Evolutionary conservation across 495 filamentous ascomycete genomes (phyloP).

Genomic region (Neurospora sublineolata): DNA sequence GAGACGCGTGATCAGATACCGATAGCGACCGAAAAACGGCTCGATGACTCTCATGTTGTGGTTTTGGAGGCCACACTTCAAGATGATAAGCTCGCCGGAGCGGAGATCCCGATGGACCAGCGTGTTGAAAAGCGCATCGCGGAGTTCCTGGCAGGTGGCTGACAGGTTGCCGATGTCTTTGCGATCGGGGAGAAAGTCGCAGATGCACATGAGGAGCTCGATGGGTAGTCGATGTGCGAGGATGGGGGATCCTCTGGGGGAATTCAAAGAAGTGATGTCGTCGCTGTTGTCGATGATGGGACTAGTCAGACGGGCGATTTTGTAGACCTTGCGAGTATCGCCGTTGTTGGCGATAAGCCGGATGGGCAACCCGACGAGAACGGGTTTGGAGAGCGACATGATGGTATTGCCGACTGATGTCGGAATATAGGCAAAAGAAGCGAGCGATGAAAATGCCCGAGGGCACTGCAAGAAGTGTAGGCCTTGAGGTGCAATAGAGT

Average conservation of each 20-base stretch:
- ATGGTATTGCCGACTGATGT: background rate
- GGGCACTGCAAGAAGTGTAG: background rate
- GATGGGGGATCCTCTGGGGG: background rate
- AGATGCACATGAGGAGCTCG: background rate
- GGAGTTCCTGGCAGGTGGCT: background rate
- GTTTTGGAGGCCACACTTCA: background rate
- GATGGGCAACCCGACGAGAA: background rate
- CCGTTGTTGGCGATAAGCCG: background rate
- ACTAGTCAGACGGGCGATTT: too few species aligned
- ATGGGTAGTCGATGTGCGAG: background rate
- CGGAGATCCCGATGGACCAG: background rate
- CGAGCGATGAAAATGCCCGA: background rate
- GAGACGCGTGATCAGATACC: background rate
- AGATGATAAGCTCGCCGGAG: background rate
- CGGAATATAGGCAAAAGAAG: background rate
- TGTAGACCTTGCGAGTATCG: too few species aligned
- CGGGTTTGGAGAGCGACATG: background rate
- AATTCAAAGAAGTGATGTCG: background rate
- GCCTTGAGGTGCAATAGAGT: background rate
- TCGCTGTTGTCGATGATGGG: background rate
- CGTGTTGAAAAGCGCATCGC: background rate
- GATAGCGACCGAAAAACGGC: background rate
- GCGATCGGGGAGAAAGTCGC: background rate
- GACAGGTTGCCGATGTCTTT: background rate
- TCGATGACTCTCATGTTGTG: background rate